phyloP scores from a whole-genome alignment of 208 protist genomes.

The Acanthamoeba triangularis region DNA sequence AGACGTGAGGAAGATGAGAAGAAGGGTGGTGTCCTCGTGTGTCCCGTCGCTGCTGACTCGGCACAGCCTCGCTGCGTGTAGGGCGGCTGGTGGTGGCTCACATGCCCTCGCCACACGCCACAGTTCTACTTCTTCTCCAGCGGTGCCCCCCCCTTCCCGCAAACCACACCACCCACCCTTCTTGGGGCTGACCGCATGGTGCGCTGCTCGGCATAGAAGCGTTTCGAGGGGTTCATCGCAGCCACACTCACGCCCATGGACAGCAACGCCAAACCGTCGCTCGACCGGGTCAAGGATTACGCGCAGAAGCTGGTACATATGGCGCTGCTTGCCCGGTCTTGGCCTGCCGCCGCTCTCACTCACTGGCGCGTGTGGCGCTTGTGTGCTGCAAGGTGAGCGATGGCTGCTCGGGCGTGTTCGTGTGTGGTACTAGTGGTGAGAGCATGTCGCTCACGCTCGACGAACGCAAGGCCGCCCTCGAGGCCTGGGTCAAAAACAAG shows the following conservation, averaged over 20 bases:
- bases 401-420: constrained; percentile 39
- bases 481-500: constrained; percentile 27
- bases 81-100: not conserved
- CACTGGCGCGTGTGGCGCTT: not conserved
- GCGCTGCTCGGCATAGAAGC: constrained; percentile 1
- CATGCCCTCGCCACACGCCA: not conserved
- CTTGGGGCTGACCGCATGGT: no score
- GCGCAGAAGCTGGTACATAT: not conserved
- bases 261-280: not conserved
- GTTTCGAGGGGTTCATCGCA: constrained; percentile 39
- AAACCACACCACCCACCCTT: no score
- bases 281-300: not conserved
- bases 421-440: constrained; percentile 44
- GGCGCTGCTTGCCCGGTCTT: not conserved
- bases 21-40: no score
- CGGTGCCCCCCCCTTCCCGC: no score
- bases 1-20: no score
- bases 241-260: constrained; percentile 38
- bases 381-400: not conserved
- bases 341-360: not conserved
- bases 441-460: constrained; percentile 49
- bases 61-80: not conserved
- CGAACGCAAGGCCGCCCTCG: constrained; percentile 7
- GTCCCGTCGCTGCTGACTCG: no score
- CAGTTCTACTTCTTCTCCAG: no score